phyloP scores from a whole-genome alignment of 306 rosid species.

The Dalbergia oliveri region DNA sequence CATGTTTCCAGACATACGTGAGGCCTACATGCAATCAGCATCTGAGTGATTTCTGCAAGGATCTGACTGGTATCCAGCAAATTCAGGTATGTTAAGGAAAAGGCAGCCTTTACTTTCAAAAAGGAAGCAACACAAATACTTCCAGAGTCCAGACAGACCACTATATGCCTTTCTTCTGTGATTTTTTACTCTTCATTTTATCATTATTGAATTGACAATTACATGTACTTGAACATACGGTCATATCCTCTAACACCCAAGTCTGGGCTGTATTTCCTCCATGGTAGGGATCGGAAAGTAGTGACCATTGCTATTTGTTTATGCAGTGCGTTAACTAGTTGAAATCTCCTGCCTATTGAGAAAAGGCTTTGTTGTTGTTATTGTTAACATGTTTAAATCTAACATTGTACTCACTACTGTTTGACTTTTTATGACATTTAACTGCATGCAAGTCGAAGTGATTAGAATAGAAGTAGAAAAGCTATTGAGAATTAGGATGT shows the following conservation, averaged over 20 bases:
- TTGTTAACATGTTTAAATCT: constrained; percentile 1
- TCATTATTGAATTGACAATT: no score
- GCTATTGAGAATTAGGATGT: constrained; percentile 19
- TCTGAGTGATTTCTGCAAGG: constrained; percentile 91
- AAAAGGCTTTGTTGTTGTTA: not conserved
- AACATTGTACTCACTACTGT: not conserved
- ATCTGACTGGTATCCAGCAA: constrained; percentile 95
- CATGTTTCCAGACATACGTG: constrained; percentile 93
- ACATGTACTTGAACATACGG: no score
- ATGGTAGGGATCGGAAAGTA: not conserved
- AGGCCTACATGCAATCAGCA: constrained; percentile 87
- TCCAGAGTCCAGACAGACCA: no score
- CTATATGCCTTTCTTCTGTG: no score
- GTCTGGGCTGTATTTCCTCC: not conserved
- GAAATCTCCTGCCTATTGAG: not conserved
- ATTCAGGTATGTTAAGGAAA: constrained; percentile 75
- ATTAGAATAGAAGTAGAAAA: not conserved
- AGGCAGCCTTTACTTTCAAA: constrained; percentile 29
- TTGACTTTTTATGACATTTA: not conserved
- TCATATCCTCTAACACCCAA: no score
- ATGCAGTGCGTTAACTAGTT: not conserved
- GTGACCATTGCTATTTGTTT: not conserved
- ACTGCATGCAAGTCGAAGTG: constrained; percentile 16
- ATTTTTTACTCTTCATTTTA: no score
- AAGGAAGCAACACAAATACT: constrained; percentile 10